A percentile compares a stretch with the other conserved stretches of the same genome.
These are phyloP conservation scores for Albophoma yamanashiensis DNA, from an alignment of 2,329 filamentous ascomycete species.

Conservation along the genomic window DNA sequence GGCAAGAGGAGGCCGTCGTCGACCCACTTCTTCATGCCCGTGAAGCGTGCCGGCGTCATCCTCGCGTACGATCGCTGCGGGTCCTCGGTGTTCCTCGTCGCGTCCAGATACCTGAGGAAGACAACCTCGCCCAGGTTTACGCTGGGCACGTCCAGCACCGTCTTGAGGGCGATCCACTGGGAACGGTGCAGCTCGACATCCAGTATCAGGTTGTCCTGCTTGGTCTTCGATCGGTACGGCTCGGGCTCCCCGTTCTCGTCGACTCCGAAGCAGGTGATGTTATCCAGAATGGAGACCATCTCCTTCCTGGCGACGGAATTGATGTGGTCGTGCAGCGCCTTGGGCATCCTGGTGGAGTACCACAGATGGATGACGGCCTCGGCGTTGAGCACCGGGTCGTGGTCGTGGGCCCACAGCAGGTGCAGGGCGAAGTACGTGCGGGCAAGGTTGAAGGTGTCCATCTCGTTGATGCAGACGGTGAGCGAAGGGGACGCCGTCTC, in stretches of 20 bases:
- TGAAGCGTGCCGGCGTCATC: constrained; percentile 9
- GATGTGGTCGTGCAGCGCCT: constrained; percentile 3
- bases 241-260: neutral
- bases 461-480: constrained; percentile 5
- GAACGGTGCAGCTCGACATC: constrained; percentile 1
- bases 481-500: constrained; percentile 7
- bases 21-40: constrained; percentile 10
- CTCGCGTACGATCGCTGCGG: neutral
- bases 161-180: constrained; percentile 4
- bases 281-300: neutral
- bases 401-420: constrained; percentile 3
- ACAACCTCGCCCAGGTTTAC: neutral
- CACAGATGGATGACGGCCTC: constrained; percentile 14
- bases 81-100: constrained; percentile 1
- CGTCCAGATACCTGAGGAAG: constrained; percentile 5
- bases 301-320: constrained; percentile 1
- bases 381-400: constrained; percentile 8
- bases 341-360: constrained; percentile 14
- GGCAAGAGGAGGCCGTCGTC: constrained; percentile 13
- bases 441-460: neutral
- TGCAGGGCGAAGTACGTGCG: constrained; percentile 6
- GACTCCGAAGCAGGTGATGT: neutral
- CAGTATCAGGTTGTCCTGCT: neutral
- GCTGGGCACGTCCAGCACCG: neutral
- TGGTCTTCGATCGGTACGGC: neutral